Evolutionary conservation across 768 basidiomycete species (phyloP).

Genomic region (Mycena galopus): DNA sequence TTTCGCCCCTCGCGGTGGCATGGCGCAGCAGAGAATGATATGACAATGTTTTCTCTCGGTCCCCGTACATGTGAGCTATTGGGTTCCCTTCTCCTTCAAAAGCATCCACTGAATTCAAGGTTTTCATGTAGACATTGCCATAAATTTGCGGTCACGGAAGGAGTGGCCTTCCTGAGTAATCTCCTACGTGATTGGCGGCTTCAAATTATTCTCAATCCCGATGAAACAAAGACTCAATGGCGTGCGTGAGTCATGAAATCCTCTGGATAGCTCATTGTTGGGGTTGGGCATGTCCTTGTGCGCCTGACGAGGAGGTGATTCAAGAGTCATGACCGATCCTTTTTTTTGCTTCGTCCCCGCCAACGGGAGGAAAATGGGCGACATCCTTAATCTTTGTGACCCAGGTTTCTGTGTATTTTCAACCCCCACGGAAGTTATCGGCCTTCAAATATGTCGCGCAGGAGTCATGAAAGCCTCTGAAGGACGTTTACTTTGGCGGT

Average conservation of each 20-base stretch:
- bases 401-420: too few relatives aligned
- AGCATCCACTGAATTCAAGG: not conserved
- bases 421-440: too few relatives aligned
- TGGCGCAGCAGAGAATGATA: slow-evolving; percentile 25
- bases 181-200: slow-evolving; percentile 12
- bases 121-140: not conserved
- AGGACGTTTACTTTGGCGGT: too few relatives aligned
- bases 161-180: not conserved
- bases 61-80: not conserved
- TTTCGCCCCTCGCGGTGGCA: slow-evolving; percentile 57
- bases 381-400: too few relatives aligned
- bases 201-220: not conserved
- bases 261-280: not conserved
- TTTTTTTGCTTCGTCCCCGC: too few relatives aligned
- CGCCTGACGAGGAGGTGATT: not conserved
- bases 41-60: slow-evolving; percentile 10
- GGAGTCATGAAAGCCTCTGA: too few relatives aligned
- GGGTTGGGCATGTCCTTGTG: slow-evolving; percentile 6
- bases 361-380: too few relatives aligned
- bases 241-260: not conserved
- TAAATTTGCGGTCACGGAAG: not conserved
- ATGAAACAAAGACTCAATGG: slow-evolving; percentile 9
- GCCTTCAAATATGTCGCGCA: too few relatives aligned
- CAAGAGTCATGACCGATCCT: too few relatives aligned
- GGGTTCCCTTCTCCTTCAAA: not conserved